Evolutionary conservation across 169 alveolate species (phyloP).

Genomic region (Plasmodium adleri): DNA sequence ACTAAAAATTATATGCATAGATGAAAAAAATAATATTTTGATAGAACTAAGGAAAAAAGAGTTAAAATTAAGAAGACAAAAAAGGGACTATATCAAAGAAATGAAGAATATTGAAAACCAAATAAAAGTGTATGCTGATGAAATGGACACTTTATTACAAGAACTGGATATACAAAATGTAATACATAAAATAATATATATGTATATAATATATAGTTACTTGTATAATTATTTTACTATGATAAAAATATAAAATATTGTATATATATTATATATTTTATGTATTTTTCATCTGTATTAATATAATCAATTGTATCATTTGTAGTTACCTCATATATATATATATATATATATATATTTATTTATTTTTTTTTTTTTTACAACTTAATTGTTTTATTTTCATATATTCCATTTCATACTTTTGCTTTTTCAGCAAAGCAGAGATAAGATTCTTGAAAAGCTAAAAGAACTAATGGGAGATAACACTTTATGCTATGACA

Average conservation of each 20-base stretch:
- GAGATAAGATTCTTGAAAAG: slow-evolving; percentile 23
- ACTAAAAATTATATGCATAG: slow-evolving; percentile 22
- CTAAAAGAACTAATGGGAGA: slow-evolving; percentile 32
- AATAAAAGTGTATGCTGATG: slow-evolving; percentile 17
- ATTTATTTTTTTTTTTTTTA: neutral
- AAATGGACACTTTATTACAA: slow-evolving; percentile 14
- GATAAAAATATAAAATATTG: too few species aligned
- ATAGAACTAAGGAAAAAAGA: slow-evolving; percentile 26
- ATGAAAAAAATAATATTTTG: slow-evolving; percentile 36
- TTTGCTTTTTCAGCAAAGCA: slow-evolving; percentile 8
- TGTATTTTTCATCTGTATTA: neutral
- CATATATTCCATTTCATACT: neutral
- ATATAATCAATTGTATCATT: neutral
- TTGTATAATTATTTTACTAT: too few species aligned
- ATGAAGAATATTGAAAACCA: slow-evolving; percentile 53
- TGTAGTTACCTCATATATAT: neutral
- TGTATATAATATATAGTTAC: too few species aligned
- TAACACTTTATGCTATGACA: slow-evolving; percentile 21
- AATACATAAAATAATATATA: neutral
- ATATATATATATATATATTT: too few species aligned
- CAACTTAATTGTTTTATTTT: neutral
- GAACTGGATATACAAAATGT: slow-evolving; percentile 47
- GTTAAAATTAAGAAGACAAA: slow-evolving; percentile 49
- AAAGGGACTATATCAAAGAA: slow-evolving; percentile 29
- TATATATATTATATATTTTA: too few species aligned